These are phyloP conservation scores for Nothophoma quercina DNA, from an alignment of 2,329 filamentous ascomycete genomes.

Conservation along the genomic window DNA sequence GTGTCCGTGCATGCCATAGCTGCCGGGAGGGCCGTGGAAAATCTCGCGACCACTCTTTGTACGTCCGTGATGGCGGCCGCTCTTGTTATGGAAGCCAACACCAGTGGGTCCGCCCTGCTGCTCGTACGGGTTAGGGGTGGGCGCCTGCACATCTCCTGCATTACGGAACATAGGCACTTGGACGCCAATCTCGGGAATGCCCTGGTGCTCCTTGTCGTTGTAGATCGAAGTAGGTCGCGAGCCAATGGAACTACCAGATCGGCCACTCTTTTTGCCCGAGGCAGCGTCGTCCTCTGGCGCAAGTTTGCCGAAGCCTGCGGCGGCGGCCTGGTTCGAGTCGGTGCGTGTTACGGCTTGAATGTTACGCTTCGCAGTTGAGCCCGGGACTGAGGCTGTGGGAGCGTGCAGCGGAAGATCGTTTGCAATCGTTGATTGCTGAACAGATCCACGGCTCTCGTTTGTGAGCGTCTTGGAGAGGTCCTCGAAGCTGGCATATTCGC, in stretches of 20 bases:
- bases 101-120: constrained; percentile 50
- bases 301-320: constrained; percentile 79
- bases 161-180: constrained; percentile 93
- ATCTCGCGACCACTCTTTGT: constrained; percentile 76
- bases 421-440: constrained; percentile 78
- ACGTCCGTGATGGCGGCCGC: constrained; percentile 66
- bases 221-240: constrained; percentile 64
- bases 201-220: constrained; percentile 73
- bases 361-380: constrained; percentile 80
- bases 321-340: constrained; percentile 84
- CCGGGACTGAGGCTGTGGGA: constrained; percentile 84
- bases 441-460: constrained; percentile 52
- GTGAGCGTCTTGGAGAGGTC: constrained; percentile 46
- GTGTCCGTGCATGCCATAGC: constrained; percentile 92
- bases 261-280: constrained; percentile 30
- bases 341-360: constrained; percentile 87
- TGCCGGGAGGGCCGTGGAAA: constrained; percentile 79
- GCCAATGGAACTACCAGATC: constrained; percentile 45
- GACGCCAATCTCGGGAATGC: constrained; percentile 90
- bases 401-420: constrained; percentile 87
- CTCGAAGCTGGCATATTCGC: constrained; percentile 78
- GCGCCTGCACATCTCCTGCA: constrained; percentile 94
- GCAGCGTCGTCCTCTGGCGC: constrained; percentile 41
- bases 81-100: constrained; percentile 63
- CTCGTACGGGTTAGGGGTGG: constrained; percentile 73